Conservation (phyloP, 1,284 basidiomycete species). For the Marasmius tenuissimus region DNA sequence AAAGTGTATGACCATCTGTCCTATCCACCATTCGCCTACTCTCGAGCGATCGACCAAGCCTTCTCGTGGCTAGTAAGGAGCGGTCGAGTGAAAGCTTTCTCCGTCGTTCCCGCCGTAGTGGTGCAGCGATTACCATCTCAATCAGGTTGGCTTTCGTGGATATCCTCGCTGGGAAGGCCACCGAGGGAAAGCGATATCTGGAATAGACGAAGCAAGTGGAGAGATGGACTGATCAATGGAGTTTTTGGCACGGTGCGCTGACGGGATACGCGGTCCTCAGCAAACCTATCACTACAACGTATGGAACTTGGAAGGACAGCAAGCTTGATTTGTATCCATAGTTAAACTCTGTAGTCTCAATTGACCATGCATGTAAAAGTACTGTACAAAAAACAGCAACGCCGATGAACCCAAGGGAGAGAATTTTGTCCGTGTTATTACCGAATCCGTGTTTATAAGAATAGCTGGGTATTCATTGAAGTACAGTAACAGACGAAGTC, state of each 20-base stretch:
- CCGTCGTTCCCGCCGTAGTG: conserved; percentile 63
- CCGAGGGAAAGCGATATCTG: conserved; percentile 49
- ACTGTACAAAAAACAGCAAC: too few species aligned
- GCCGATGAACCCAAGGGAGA: too few species aligned
- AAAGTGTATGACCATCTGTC: conserved; percentile 53
- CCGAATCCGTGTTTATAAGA: too few species aligned
- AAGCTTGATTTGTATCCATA: too few species aligned
- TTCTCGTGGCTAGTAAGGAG: conserved; percentile 66
- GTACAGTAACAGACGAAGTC: too few species aligned
- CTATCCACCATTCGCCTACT: conserved; percentile 70
- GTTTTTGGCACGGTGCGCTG: conserved; percentile 32
- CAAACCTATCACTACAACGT: too few species aligned
- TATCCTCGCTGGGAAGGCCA: not conserved
- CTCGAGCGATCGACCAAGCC: conserved; percentile 75
- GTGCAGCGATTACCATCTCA: conserved; percentile 54
- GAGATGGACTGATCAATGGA: conserved; percentile 46
- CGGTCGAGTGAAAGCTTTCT: conserved; percentile 54
- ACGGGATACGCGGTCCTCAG: too few species aligned
- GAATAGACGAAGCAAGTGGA: conserved; percentile 58
- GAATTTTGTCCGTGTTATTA: too few species aligned
- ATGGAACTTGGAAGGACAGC: too few species aligned
- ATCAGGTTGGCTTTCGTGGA: not conserved
- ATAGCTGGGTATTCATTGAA: too few species aligned
- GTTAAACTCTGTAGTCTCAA: too few species aligned
- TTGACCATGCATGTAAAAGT: too few species aligned